A percentile compares a stretch with the other conserved stretches of the same genome.
phyloP scores from a whole-genome alignment of 2,329 filamentous ascomycete genomes.

The Fragosphaeria purpurea region DNA sequence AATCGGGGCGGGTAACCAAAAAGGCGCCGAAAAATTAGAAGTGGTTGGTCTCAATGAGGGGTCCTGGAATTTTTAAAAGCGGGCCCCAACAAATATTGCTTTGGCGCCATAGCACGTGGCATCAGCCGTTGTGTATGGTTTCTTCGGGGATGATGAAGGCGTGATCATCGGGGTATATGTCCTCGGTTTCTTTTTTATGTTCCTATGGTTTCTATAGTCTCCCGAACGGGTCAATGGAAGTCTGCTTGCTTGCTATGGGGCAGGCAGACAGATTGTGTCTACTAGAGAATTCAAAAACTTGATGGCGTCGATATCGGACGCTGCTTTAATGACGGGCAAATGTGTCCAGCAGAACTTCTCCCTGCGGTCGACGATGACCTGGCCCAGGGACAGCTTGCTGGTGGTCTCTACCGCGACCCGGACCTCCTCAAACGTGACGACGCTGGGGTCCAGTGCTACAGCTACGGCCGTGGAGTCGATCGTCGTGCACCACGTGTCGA shows the following conservation, averaged over 20 bases:
- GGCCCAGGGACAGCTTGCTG: neutral
- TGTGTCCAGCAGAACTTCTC: slow-evolving; percentile 3
- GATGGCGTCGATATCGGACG: neutral
- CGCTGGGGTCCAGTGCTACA: neutral
- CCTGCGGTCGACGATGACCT: slow-evolving; percentile 2
- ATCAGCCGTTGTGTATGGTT: no score
- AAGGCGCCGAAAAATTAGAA: neutral
- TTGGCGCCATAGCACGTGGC: slow-evolving; percentile 10
- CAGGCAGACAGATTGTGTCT: neutral
- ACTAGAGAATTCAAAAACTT: neutral
- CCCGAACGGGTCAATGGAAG: no score
- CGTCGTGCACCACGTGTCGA: slow-evolving; percentile 4
- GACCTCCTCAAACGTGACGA: slow-evolving; percentile 1
- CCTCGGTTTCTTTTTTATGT: no score
- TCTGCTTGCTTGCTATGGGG: no score
- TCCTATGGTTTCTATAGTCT: no score
- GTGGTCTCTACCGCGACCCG: slow-evolving; percentile 3
- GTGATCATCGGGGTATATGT: no score
- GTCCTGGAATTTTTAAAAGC: slow-evolving; percentile 7
- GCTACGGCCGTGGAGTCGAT: slow-evolving; percentile 4
- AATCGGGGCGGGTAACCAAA: neutral
- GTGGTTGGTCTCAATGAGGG: slow-evolving; percentile 3
- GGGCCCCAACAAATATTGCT: slow-evolving; percentile 1
- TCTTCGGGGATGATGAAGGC: no score
- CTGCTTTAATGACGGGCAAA: neutral